A percentile compares a stretch with the other conserved stretches of the same genome.
Conservation (phyloP, 352 stramenopile genomes). For the Ophiocytium majus region DNA sequence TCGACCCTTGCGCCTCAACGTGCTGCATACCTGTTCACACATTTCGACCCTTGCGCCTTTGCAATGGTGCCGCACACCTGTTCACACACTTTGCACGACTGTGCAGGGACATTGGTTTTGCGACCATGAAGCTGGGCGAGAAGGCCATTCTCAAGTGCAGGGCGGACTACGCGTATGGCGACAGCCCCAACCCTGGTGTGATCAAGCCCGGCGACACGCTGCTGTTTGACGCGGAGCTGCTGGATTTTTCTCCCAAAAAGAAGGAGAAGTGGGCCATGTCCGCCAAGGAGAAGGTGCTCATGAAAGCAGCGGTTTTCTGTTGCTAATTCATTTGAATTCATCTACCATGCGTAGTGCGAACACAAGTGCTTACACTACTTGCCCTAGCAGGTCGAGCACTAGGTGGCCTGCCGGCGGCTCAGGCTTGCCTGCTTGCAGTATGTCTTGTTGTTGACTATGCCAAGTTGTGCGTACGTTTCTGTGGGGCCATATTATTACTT, state of each 20-base stretch:
- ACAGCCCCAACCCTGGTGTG: constrained; percentile 43
- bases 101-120: constrained; percentile 51
- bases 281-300: constrained; percentile 54
- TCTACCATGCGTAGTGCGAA: no score
- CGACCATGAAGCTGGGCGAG: constrained; percentile 65
- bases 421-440: no score
- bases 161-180: constrained; percentile 66
- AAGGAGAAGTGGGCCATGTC: constrained; percentile 63
- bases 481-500: no score
- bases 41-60: not conserved
- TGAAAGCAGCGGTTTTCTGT: no score
- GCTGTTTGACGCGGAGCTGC: constrained; percentile 68
- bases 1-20: no score
- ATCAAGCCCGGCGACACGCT: constrained; percentile 66
- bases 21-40: no score
- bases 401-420: no score
- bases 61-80: not conserved
- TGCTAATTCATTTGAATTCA: no score
- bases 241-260: constrained; percentile 61
- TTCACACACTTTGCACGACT: not conserved
- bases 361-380: no score
- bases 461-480: no score
- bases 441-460: no score
- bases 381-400: no score
- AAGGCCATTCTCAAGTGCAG: constrained; percentile 62